phyloP scores from a whole-genome alignment of 345 rosid genomes.

The Trapa bicornis region DNA sequence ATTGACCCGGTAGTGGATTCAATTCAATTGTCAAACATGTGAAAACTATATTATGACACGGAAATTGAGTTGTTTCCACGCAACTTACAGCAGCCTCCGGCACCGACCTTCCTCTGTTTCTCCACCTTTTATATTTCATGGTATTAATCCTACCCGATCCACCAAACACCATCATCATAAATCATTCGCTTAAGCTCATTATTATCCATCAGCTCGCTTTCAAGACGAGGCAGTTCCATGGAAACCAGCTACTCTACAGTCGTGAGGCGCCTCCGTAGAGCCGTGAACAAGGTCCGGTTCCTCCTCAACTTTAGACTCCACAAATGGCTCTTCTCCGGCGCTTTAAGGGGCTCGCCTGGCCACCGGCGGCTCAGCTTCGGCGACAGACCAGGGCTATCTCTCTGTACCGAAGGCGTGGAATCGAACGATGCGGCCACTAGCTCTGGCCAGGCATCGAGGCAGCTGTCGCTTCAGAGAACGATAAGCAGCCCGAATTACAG shows the following conservation, averaged over 20 bases:
- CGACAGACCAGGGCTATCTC: slow-evolving; percentile 46
- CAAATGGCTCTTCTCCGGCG: slow-evolving; percentile 39
- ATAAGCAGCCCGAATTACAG: slow-evolving; percentile 26
- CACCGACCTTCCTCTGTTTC: background rate
- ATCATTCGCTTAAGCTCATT: background rate
- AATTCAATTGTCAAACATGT: background rate
- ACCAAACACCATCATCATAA: background rate
- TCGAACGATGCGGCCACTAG: background rate
- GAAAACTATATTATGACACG: background rate
- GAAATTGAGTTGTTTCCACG: background rate
- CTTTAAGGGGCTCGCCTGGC: slow-evolving; percentile 2
- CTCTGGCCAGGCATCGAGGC: slow-evolving; percentile 15
- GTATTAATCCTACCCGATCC: background rate
- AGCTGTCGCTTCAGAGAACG: slow-evolving; percentile 26
- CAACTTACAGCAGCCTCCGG: background rate
- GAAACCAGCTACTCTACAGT: slow-evolving; percentile 16
- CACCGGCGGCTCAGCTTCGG: slow-evolving; percentile 41
- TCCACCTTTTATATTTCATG: background rate
- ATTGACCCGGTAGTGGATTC: background rate
- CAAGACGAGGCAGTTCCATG: background rate
- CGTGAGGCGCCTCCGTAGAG: slow-evolving; percentile 47
- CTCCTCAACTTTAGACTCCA: slow-evolving; percentile 33
- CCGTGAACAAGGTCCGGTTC: slow-evolving; percentile 55
- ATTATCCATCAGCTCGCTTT: background rate
- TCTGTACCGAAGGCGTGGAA: slow-evolving; percentile 13